These are phyloP conservation scores for Rhodotorula sp. DNA, from an alignment of 1,284 basidiomycete genomes.

Conservation along the genomic window DNA sequence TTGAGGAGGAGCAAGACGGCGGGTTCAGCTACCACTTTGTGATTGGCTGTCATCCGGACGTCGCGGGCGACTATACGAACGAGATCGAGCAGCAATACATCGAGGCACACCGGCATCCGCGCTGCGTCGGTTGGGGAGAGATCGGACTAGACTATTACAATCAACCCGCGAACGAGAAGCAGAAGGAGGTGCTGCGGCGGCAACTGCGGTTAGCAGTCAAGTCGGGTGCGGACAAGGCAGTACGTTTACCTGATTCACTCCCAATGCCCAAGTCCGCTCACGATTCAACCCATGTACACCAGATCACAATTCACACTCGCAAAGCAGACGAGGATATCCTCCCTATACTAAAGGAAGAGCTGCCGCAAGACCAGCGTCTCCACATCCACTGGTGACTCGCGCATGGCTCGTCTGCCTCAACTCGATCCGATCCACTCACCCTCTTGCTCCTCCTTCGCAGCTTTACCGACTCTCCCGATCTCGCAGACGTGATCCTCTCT, in stretches of 20 bases:
- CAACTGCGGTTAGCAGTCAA: slow-evolving; percentile 66
- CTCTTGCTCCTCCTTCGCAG: slow-evolving; percentile 59
- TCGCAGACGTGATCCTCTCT: slow-evolving; percentile 65
- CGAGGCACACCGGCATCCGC: slow-evolving; percentile 63
- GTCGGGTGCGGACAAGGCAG: slow-evolving; percentile 56
- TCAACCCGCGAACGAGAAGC: slow-evolving; percentile 65
- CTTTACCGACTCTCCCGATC: slow-evolving; percentile 71
- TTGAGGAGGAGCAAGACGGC: slow-evolving; percentile 16
- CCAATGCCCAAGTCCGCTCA: too few species aligned
- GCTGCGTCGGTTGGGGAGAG: slow-evolving; percentile 78
- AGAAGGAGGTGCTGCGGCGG: slow-evolving; percentile 62
- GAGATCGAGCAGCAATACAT: slow-evolving; percentile 69
- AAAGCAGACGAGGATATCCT: slow-evolving; percentile 77
- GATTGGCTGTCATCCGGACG: slow-evolving; percentile 54
- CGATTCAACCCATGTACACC: background rate
- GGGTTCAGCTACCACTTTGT: slow-evolving; percentile 29
- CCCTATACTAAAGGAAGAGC: slow-evolving; percentile 65
- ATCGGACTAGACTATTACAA: slow-evolving; percentile 81
- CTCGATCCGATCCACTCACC: slow-evolving; percentile 48
- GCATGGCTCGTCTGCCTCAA: too few species aligned
- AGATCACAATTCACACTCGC: slow-evolving; percentile 70
- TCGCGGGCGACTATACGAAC: slow-evolving; percentile 66
- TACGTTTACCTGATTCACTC: background rate
- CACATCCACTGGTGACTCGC: slow-evolving; percentile 23
- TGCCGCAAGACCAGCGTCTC: slow-evolving; percentile 63